phyloP scores from a whole-genome alignment of 768 basidiomycete species.

The Dentipellis fragilis region DNA sequence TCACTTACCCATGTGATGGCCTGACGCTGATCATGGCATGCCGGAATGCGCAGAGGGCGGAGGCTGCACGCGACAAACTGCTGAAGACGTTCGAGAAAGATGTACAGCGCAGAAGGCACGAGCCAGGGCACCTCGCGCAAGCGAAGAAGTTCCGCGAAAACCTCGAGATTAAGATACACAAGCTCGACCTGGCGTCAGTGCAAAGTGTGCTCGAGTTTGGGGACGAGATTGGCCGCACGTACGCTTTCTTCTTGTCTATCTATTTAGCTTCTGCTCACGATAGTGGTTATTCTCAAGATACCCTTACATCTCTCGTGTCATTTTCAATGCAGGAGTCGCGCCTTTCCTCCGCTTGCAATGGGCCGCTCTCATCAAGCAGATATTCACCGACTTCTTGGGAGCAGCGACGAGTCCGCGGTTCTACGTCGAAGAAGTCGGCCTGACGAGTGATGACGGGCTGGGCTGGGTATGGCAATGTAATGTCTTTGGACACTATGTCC shows the following conservation, averaged over 20 bases:
- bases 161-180: constrained; percentile 48
- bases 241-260: constrained; percentile 14
- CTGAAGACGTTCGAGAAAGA: constrained; percentile 43
- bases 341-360: constrained; percentile 48
- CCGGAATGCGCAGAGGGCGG: constrained; percentile 53
- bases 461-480: constrained; percentile 85
- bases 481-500: constrained; percentile 68
- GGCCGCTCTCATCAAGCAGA: constrained; percentile 33
- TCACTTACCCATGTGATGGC: constrained; percentile 32
- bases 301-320: constrained; percentile 70
- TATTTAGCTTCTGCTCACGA: neutral
- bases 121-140: constrained; percentile 36
- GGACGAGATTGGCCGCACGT: constrained; percentile 45
- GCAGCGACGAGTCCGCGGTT: constrained; percentile 46
- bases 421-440: constrained; percentile 48
- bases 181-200: constrained; percentile 55
- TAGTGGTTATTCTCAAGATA: constrained; percentile 35
- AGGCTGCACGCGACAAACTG: constrained; percentile 48
- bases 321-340: constrained; percentile 72
- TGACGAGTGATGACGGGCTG: constrained; percentile 54
- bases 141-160: constrained; percentile 49
- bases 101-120: constrained; percentile 27
- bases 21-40: constrained; percentile 78
- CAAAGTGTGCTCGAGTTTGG: constrained; percentile 54
- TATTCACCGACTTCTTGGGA: constrained; percentile 26